Conservation (phyloP, 75 land plant species). For the Cryptomeria japonica region DNA sequence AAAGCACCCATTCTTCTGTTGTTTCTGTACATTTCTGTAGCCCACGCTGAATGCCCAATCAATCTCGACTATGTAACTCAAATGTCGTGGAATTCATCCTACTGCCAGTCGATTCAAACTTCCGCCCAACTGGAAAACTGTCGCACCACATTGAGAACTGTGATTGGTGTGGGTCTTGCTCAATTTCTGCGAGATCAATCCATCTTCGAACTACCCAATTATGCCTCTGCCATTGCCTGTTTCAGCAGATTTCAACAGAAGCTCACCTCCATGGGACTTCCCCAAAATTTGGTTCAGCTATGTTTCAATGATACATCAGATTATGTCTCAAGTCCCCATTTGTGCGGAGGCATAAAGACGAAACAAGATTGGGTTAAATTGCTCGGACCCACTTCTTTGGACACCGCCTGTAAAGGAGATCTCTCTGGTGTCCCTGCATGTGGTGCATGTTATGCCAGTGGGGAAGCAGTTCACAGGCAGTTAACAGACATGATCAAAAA, state of each 20-base stretch:
- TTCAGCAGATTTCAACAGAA: neutral
- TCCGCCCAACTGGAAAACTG: neutral
- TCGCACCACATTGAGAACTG: neutral
- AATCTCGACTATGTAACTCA: neutral
- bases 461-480: neutral
- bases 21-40: too few relatives aligned
- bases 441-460: slow-evolving; percentile 9
- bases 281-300: neutral
- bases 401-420: slow-evolving; percentile 22
- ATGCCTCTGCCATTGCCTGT: neutral
- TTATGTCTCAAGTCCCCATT: too few relatives aligned
- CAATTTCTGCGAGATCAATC: neutral
- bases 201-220: neutral
- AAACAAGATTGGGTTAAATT: neutral
- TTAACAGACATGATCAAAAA: neutral
- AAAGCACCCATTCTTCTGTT: too few relatives aligned
- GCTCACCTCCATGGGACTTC: neutral
- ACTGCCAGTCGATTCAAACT: neutral
- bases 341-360: neutral
- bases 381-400: slow-evolving; percentile 8
- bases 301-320: neutral
- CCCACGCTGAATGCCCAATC: too few relatives aligned
- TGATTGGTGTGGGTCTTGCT: neutral
- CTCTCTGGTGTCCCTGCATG: neutral
- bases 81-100: neutral